A percentile compares a stretch with the other conserved stretches of the same genome.
Evolutionary conservation across 1,284 basidiomycete genomes (phyloP).

Genomic region (Meripilus lineatus): DNA sequence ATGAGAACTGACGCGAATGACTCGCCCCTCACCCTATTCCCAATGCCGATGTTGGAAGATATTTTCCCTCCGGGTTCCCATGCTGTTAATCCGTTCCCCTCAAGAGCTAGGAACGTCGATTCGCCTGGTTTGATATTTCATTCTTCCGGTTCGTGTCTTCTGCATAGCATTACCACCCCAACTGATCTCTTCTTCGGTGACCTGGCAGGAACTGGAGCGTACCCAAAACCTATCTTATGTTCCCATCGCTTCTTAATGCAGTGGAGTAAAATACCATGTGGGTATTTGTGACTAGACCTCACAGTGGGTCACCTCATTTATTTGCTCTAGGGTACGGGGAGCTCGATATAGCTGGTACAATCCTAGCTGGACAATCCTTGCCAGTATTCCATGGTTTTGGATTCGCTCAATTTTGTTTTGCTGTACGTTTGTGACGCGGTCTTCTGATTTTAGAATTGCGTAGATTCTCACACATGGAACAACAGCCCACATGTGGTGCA

Average conservation of each 20-base stretch:
- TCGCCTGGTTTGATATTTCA: constrained; percentile 20
- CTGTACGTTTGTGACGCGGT: constrained; percentile 13
- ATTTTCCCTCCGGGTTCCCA: constrained; percentile 13
- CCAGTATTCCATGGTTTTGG: constrained; percentile 24
- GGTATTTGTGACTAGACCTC: background rate
- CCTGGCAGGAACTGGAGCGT: constrained; percentile 23
- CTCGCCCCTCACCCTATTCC: background rate
- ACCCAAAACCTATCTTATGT: constrained; percentile 20
- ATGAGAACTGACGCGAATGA: constrained; percentile 5
- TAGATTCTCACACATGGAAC: background rate
- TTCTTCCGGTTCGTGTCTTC: constrained; percentile 23
- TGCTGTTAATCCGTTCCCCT: constrained; percentile 15
- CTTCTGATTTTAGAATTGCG: background rate
- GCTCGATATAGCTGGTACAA: constrained; percentile 14
- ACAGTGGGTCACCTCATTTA: constrained; percentile 2
- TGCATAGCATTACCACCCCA: background rate
- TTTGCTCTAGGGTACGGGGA: constrained; percentile 16
- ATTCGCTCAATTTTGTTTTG: constrained; percentile 8
- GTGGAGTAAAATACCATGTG: constrained; percentile 10
- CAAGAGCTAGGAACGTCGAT: constrained; percentile 11
- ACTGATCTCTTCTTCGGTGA: constrained; percentile 1
- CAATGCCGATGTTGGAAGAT: constrained; percentile 21
- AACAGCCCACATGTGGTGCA: constrained; percentile 16
- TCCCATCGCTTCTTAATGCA: constrained; percentile 10
- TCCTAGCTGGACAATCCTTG: constrained; percentile 16